Evolutionary conservation across 768 basidiomycete genomes (phyloP).

Genomic region (Cantharellus anzutake): DNA sequence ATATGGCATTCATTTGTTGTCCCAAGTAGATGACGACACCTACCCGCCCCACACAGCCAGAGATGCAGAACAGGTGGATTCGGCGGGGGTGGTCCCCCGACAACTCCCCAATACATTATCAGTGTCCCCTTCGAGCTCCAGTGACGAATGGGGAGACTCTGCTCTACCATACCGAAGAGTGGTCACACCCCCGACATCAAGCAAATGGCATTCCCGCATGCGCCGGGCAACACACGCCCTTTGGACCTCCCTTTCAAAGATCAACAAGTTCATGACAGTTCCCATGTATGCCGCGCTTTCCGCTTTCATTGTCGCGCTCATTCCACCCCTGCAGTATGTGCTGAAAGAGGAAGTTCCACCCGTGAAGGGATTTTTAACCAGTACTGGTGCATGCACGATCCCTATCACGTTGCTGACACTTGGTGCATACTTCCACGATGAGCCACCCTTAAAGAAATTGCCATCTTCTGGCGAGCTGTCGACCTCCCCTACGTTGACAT

Average conservation of each 20-base stretch:
- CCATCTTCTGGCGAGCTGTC: slow-evolving; percentile 7
- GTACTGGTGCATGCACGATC: slow-evolving; percentile 60
- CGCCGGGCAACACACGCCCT: too few species aligned
- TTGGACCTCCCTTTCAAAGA: slow-evolving; percentile 12
- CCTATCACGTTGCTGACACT: slow-evolving; percentile 82
- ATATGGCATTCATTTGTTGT: too few species aligned
- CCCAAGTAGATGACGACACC: too few species aligned
- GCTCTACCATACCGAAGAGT: slow-evolving; percentile 12
- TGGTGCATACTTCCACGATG: slow-evolving; percentile 63
- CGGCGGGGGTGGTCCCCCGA: too few species aligned
- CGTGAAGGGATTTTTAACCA: slow-evolving; percentile 43
- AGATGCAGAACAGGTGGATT: too few species aligned
- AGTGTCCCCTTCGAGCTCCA: too few species aligned
- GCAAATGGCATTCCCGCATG: too few species aligned
- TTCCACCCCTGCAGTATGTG: slow-evolving; percentile 51
- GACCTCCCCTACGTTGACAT: slow-evolving; percentile 11
- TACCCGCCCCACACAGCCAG: too few species aligned
- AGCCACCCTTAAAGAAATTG: background rate
- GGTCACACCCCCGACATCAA: slow-evolving; percentile 21
- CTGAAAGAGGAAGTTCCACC: slow-evolving; percentile 19
- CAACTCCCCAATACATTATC: too few species aligned
- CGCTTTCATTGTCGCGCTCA: slow-evolving; percentile 58
- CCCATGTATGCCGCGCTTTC: slow-evolving; percentile 66
- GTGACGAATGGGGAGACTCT: too few species aligned
- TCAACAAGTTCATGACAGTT: slow-evolving; percentile 59